Evolutionary conservation across 306 rosid species (phyloP).

Genomic region (Citrullus amarus): DNA sequence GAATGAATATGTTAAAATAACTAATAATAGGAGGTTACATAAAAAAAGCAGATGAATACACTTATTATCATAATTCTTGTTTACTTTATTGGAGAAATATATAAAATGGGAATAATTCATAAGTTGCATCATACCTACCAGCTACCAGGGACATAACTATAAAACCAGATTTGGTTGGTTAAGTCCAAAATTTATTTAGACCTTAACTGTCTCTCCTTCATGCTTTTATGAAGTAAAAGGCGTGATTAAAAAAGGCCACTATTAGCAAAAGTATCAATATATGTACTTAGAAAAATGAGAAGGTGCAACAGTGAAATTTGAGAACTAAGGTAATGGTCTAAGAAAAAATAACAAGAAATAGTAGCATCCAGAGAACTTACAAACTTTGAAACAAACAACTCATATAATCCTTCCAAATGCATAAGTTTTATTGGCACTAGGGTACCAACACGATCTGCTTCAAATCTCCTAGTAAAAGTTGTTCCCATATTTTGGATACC

Average conservation of each 20-base stretch:
- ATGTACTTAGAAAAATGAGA: not conserved
- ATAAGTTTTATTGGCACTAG: conserved; percentile 84
- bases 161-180: not conserved
- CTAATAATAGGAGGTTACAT: not conserved
- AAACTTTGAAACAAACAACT: conserved; percentile 83
- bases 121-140: not conserved
- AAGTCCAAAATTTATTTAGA: not conserved
- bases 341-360: not conserved
- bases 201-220: not conserved
- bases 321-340: not conserved
- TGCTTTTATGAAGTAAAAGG: not conserved
- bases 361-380: conserved; percentile 39
- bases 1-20: not conserved
- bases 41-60: not conserved
- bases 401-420: conserved; percentile 94
- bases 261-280: not conserved
- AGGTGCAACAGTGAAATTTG: conserved; percentile 3
- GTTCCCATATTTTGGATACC: conserved; percentile 99
- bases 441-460: conserved; percentile 78
- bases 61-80: not conserved
- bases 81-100: not conserved
- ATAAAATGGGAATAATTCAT: not conserved
- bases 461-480: conserved; percentile 89
- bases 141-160: not conserved
- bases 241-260: not conserved